These are phyloP conservation scores for Cicer judaicum DNA, from an alignment of 306 rosid genomes.

Conservation along the genomic window DNA sequence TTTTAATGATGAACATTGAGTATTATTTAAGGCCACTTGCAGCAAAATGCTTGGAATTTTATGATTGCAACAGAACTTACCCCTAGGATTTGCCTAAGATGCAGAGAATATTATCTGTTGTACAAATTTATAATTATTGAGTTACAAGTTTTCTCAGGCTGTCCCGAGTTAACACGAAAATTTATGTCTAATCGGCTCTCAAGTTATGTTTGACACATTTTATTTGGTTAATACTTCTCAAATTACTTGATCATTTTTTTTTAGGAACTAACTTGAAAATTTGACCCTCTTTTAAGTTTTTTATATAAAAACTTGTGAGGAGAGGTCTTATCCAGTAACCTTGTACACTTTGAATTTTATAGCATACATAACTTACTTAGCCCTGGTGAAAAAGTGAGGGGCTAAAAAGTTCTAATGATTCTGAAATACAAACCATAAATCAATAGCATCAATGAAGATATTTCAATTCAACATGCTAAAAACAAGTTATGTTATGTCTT, in stretches of 20 bases:
- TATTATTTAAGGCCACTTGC: constrained; percentile 40
- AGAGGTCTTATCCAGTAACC: constrained; percentile 21
- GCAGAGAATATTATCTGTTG: constrained; percentile 46
- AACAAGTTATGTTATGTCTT: constrained; percentile 45
- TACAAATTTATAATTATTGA: constrained; percentile 37
- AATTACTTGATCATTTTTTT: constrained; percentile 10
- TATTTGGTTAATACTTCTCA: constrained; percentile 28
- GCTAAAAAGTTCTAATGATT: constrained; percentile 44
- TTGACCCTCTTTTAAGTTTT: not conserved
- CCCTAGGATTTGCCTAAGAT: constrained; percentile 32
- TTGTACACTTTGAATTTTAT: constrained; percentile 31
- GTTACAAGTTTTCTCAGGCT: constrained; percentile 29
- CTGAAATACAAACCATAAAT: constrained; percentile 30
- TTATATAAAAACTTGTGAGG: not conserved
- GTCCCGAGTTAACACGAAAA: constrained; percentile 27
- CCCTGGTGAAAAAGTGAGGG: constrained; percentile 57
- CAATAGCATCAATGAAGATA: constrained; percentile 37
- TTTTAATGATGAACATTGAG: constrained; percentile 37
- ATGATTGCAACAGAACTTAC: constrained; percentile 43
- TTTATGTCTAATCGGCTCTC: not conserved
- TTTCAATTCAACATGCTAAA: constrained; percentile 36
- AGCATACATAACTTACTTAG: constrained; percentile 47
- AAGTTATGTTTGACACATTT: constrained; percentile 21
- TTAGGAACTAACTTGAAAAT: constrained; percentile 12
- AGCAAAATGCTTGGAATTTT: constrained; percentile 39